Conservation (phyloP, 768 basidiomycete species). For the Trametes maxima region DNA sequence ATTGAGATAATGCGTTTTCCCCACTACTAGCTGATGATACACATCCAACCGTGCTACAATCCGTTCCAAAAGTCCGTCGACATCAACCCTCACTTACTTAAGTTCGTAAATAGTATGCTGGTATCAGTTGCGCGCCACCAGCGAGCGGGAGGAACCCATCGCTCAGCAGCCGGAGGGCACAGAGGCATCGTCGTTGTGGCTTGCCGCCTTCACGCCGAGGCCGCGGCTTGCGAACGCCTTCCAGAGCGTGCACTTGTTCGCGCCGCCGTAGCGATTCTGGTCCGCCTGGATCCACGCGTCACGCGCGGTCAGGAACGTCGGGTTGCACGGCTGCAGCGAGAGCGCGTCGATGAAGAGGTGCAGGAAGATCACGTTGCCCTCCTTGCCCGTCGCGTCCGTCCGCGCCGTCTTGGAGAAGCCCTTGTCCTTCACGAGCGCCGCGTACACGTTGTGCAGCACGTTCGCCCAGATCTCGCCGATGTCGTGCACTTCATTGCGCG, state of each 20-base stretch:
- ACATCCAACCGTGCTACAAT: no score
- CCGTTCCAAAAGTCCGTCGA: no score
- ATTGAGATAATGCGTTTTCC: no score
- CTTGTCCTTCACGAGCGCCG: constrained; percentile 29
- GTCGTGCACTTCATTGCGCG: constrained; percentile 47
- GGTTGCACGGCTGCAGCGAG: constrained; percentile 49
- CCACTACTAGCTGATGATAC: no score
- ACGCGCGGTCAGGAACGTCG: constrained; percentile 50
- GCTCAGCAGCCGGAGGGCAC: constrained; percentile 34
- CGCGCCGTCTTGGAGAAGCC: constrained; percentile 37
- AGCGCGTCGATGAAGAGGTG: constrained; percentile 55
- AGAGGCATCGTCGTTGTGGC: constrained; percentile 33
- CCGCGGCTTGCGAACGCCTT: constrained; percentile 53
- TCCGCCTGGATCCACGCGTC: constrained; percentile 58
- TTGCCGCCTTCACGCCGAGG: constrained; percentile 44
- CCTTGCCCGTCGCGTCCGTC: constrained; percentile 42
- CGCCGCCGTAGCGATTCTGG: constrained; percentile 46
- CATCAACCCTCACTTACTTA: no score
- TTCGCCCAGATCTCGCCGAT: constrained; percentile 50
- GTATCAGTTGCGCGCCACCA: no score
- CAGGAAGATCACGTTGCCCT: constrained; percentile 55
- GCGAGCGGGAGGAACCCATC: background rate
- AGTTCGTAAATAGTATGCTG: no score
- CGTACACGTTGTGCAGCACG: constrained; percentile 22
- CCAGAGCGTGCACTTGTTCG: constrained; percentile 48